Evolutionary conservation across 805 yeast genomes (phyloP).

Genomic region (Candida ascalaphidarum): DNA sequence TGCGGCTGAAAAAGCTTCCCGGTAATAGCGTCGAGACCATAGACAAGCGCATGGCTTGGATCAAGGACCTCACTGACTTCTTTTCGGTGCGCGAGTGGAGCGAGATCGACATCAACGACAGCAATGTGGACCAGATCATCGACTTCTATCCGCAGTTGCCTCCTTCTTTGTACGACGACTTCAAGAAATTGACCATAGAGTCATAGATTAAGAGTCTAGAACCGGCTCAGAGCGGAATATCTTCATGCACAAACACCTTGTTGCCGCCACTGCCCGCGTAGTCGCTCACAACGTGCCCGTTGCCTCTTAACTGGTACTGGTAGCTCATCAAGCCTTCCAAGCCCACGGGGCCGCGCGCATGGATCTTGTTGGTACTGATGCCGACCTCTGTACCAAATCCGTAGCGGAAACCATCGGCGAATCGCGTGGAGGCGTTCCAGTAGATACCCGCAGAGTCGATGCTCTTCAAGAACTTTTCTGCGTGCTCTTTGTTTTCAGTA

Average conservation of each 20-base stretch:
- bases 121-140: conserved; percentile 31
- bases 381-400: conserved; percentile 99
- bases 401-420: conserved; percentile 97
- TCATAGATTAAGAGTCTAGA: too few relatives aligned
- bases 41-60: conserved; percentile 64
- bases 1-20: conserved; percentile 40
- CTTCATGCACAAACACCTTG: conserved; percentile 67
- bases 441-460: conserved; percentile 94
- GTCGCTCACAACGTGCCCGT: conserved; percentile 88
- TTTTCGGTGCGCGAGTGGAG: conserved; percentile 57
- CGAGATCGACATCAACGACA: conserved; percentile 17
- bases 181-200: too few relatives aligned
- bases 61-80: conserved; percentile 54
- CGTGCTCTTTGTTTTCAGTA: conserved; percentile 63
- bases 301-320: conserved; percentile 87
- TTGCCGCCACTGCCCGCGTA: conserved; percentile 91
- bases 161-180: conserved; percentile 14
- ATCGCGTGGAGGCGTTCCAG: conserved; percentile 96
- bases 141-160: conserved; percentile 44
- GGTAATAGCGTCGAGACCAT: conserved; percentile 39
- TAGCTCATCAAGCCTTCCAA: conserved; percentile 93
- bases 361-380: conserved; percentile 92
- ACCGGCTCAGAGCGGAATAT: conserved; percentile 16
- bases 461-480: conserved; percentile 72
- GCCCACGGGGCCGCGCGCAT: conserved; percentile 98